Conservation (phyloP, 1,139 yeast genomes). For the Protomyces inundatus region DNA sequence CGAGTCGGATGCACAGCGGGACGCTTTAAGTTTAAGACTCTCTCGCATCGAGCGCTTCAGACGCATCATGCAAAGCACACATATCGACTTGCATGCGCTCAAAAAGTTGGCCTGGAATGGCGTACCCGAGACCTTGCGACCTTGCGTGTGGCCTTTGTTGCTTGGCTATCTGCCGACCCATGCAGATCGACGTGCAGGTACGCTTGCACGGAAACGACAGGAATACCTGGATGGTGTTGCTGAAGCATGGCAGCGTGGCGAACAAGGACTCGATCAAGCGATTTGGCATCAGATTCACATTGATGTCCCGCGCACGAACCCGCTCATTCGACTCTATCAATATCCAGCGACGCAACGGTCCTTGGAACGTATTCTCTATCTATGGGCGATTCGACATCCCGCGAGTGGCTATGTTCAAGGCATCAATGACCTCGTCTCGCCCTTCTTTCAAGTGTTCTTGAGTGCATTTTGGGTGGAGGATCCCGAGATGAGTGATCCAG, state of each 20-base stretch:
- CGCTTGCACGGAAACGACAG: conserved; percentile 71
- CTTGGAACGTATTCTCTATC: conserved; percentile 70
- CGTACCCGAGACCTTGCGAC: conserved; percentile 73
- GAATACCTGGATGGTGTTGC: conserved; percentile 74
- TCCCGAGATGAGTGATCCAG: conserved; percentile 57
- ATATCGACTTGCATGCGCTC: conserved; percentile 61
- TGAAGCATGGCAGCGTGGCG: conserved; percentile 47
- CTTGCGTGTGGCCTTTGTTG: conserved; percentile 81
- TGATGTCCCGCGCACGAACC: conserved; percentile 93
- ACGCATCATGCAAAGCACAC: conserved; percentile 54
- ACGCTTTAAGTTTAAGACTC: conserved; percentile 54
- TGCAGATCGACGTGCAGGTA: conserved; percentile 62
- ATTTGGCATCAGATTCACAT: conserved; percentile 95
- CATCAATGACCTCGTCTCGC: conserved; percentile 88
- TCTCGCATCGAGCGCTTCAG: conserved; percentile 65
- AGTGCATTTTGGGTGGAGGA: conserved; percentile 57
- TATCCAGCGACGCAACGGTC: conserved; percentile 65
- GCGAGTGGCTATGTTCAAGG: conserved; percentile 99
- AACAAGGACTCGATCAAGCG: conserved; percentile 50
- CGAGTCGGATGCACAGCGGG: conserved; percentile 36
- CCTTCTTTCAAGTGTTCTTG: conserved; percentile 84
- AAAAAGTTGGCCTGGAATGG: conserved; percentile 91
- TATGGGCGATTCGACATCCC: conserved; percentile 97
- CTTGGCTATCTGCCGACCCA: conserved; percentile 89
- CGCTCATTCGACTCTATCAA: conserved; percentile 68